Percentiles rank a stretch among this genome's conserved stretches.
Evolutionary conservation across 352 stramenopile genomes (phyloP).

Genomic region (Phytophthora pini): DNA sequence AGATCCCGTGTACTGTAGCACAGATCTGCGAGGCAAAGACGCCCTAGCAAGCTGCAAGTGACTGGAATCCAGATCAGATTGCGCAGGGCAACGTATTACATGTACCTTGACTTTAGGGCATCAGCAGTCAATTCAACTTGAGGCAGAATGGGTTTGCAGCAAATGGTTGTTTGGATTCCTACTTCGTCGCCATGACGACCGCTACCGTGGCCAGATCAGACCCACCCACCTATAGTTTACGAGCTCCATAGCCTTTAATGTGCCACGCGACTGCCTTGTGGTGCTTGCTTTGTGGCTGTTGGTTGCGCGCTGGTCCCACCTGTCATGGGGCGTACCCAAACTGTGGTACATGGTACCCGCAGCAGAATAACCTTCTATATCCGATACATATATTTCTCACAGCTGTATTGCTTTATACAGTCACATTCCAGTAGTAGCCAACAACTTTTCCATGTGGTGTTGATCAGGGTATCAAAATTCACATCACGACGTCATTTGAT

Average conservation of each 20-base stretch:
- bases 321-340: neutral
- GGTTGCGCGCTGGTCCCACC: neutral
- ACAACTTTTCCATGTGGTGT: neutral
- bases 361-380: neutral
- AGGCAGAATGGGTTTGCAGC: no score
- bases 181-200: neutral
- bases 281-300: neutral
- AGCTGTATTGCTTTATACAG: neutral
- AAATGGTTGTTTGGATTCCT: neutral
- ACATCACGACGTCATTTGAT: slow-evolving; percentile 3
- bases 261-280: neutral
- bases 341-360: neutral
- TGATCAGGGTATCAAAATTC: slow-evolving; percentile 10
- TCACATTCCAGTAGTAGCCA: neutral
- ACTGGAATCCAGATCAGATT: neutral
- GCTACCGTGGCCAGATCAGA: neutral
- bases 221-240: neutral
- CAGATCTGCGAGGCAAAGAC: no score
- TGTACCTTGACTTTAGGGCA: no score
- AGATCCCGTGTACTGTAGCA: no score
- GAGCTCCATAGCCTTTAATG: neutral
- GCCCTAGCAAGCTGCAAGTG: slow-evolving; percentile 10
- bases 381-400: neutral
- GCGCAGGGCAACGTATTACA: no score
- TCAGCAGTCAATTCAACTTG: no score